Evolutionary conservation across 148 eudicot genomes (phyloP).

Genomic region (Rhododendron mucronatum): DNA sequence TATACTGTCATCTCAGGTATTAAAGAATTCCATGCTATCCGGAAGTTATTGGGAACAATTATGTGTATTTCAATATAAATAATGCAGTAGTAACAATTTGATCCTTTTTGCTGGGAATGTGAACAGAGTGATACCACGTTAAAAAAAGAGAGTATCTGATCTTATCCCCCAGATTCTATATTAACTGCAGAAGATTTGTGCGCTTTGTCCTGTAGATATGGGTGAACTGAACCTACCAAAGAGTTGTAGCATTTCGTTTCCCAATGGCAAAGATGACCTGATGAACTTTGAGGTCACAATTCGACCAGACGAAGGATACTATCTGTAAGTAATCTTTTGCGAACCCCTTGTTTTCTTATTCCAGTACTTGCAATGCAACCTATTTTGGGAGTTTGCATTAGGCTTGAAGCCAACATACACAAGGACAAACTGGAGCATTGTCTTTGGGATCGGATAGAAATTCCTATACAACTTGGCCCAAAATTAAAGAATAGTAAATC

Average conservation of each 20-base stretch:
- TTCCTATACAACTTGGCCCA: neutral
- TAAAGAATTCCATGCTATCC: neutral
- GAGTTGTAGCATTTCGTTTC: constrained; percentile 61
- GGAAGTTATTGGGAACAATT: neutral
- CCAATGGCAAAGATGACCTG: constrained; percentile 79
- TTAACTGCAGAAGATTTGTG: neutral
- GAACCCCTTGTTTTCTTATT: neutral
- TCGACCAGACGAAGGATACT: constrained; percentile 84
- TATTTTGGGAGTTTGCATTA: neutral
- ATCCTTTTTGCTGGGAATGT: neutral
- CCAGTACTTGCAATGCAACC: neutral
- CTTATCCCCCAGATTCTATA: neutral
- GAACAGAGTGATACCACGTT: neutral
- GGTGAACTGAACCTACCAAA: constrained; percentile 77
- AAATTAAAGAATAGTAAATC: neutral
- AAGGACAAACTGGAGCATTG: neutral
- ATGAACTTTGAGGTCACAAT: constrained; percentile 89
- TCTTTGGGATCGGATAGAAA: neutral
- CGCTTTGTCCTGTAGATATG: constrained; percentile 46
- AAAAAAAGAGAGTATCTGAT: neutral
- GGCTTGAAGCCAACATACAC: neutral
- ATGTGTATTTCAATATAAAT: neutral
- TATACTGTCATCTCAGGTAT: constrained; percentile 1
- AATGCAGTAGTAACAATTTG: neutral
- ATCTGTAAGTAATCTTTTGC: constrained; percentile 41